Base-by-base conservation (phyloP, 2,329 filamentous ascomycete species). In the Alternaria tenuissima region DNA sequence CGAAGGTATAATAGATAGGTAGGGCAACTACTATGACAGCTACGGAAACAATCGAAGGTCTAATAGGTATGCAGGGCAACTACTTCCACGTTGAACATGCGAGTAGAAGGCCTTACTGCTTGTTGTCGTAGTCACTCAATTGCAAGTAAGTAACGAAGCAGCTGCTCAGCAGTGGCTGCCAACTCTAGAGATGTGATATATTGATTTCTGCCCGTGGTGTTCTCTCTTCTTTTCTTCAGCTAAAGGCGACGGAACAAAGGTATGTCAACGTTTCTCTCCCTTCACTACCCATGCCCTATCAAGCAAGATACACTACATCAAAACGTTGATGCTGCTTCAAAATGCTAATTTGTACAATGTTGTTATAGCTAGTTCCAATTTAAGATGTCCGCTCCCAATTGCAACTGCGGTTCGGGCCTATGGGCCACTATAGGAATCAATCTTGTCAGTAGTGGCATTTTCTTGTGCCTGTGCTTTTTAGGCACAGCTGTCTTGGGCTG, bases 191-290 rank as follows among this genome's bases (percentile, higher is more conserved):
- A 34, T 34, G 4, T 34, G n/a, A 48, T 48, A 8, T 16, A 48
- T 0, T 48, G 4, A 22, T 3, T 22, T 48, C 44, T 22, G 3
- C 44, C 28, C n/a, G 28, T 14, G n/a, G n/a, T 48, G 26, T 48
- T 48, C 2, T 48, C 44, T 48, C 44, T 34, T 48, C 9, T 48
- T 2, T 48, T 48, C 44, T 48, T 48, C 14, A 48, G 44, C 44
- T 48, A 34, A 2, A 34, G n/a, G 12, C 18, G n/a, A n/a, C 9
- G 14, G 44, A 34, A 34, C 26, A 8, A 20, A 32, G 28, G 44
- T 48, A 48, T 20, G 44, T 34, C 9, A 34, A 32, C 12, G 44
- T 48, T 48, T 48, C 28, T 34, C 32, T n/a, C 16, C 44, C 44
- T 48, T 48, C 28, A 20, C 26, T 34, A 20, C 44, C 12, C n/a